A percentile compares a stretch with the other conserved stretches of the same genome.
Evolutionary conservation across 2,329 filamentous ascomycete genomes (phyloP).

Genomic region (Fusarium algeriense): DNA sequence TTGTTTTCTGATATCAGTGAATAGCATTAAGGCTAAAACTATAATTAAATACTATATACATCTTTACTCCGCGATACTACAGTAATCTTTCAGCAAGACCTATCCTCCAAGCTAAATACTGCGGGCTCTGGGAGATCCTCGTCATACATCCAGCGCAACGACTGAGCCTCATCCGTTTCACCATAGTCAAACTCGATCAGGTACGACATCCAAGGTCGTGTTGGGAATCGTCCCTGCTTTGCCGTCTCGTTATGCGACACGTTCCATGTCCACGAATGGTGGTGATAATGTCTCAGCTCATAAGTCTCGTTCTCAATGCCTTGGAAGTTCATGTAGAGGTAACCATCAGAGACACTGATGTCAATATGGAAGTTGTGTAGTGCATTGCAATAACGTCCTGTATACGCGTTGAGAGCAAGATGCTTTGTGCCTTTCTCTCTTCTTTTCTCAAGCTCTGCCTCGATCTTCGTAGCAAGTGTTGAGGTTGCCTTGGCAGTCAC

Average conservation of each 20-base stretch:
- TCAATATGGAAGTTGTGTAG: background rate
- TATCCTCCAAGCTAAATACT: too few species aligned
- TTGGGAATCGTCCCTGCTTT: background rate
- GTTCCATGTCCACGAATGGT: background rate
- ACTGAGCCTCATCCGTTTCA: fast-evolving
- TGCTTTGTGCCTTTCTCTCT: background rate
- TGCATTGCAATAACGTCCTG: background rate
- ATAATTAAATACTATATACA: too few species aligned
- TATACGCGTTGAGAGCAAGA: background rate
- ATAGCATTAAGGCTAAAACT: too few species aligned
- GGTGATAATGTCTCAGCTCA: background rate
- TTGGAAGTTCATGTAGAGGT: background rate
- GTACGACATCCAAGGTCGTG: background rate
- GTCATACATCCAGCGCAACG: background rate
- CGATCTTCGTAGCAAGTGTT: background rate
- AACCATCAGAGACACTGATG: fast-evolving
- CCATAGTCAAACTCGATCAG: background rate
- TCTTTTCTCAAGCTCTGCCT: background rate
- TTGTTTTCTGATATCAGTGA: background rate
- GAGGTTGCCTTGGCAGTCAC: background rate
- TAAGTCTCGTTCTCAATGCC: background rate
- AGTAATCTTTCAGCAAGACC: too few species aligned
- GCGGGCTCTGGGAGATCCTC: background rate
- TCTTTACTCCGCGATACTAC: too few species aligned
- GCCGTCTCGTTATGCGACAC: background rate